Evolutionary conservation across 768 basidiomycete genomes (phyloP).

Genomic region (Butyriboletus loyo): DNA sequence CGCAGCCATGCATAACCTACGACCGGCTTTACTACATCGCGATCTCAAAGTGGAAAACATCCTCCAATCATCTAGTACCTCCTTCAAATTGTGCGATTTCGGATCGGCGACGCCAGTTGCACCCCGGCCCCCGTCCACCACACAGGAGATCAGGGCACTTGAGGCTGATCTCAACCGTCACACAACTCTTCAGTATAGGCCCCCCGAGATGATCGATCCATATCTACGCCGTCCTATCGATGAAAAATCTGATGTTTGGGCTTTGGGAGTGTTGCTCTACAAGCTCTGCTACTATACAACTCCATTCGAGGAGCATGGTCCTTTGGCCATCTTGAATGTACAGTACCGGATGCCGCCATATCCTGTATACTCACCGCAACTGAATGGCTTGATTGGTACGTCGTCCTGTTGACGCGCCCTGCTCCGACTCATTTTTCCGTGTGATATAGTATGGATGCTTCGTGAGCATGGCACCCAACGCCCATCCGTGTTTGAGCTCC

Average conservation of each 20-base stretch:
- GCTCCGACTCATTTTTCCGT: slow-evolving; percentile 8
- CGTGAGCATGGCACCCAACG: slow-evolving; percentile 85
- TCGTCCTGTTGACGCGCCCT: slow-evolving; percentile 16
- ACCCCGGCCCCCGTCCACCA: slow-evolving; percentile 65
- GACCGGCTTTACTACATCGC: slow-evolving; percentile 88
- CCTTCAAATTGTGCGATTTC: slow-evolving; percentile 97
- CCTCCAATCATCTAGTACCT: slow-evolving; percentile 77
- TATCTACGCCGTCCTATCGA: slow-evolving; percentile 80
- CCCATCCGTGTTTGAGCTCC: slow-evolving; percentile 84
- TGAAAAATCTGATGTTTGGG: slow-evolving; percentile 98
- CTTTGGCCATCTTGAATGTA: slow-evolving; percentile 93
- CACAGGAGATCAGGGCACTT: slow-evolving; percentile 80
- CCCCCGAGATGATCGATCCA: slow-evolving; percentile 98
- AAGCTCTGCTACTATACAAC: slow-evolving; percentile 99
- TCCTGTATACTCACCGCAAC: slow-evolving; percentile 78
- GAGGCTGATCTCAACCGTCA: slow-evolving; percentile 92
- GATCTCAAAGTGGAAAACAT: slow-evolving; percentile 99
- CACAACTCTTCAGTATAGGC: slow-evolving; percentile 95
- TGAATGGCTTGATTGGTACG: slow-evolving; percentile 81
- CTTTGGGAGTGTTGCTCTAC: slow-evolving; percentile 92
- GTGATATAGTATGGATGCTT: slow-evolving; percentile 76
- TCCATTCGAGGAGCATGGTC: slow-evolving; percentile 97
- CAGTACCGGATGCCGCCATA: slow-evolving; percentile 91
- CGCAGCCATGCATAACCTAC: slow-evolving; percentile 92
- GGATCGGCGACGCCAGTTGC: slow-evolving; percentile 84